phyloP scores from a whole-genome alignment of 139 green algal species.

The Spirogloea muscicola region DNA sequence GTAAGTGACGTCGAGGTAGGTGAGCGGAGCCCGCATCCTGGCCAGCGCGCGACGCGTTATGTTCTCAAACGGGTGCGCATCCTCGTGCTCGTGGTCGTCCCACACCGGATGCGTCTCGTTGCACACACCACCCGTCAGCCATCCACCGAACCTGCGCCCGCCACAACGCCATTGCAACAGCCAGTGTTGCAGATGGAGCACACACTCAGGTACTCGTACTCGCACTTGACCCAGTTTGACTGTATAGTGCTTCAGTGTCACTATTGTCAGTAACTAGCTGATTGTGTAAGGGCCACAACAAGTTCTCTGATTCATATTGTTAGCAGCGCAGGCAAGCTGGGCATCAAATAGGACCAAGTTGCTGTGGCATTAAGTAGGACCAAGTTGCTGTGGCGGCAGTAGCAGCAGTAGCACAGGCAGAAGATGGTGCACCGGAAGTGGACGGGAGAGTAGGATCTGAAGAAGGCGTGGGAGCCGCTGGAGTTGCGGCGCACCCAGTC shows the following conservation, averaged over 20 bases:
- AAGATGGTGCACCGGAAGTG: constrained; percentile 12
- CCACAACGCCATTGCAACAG: not conserved
- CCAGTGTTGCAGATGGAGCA: not conserved
- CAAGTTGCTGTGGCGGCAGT: not conserved
- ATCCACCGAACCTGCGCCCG: not conserved
- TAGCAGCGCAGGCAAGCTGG: no score
- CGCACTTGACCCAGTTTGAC: no score
- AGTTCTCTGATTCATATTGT: no score
- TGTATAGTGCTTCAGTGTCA: no score
- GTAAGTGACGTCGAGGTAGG: constrained; percentile 1
- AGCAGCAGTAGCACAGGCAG: not conserved
- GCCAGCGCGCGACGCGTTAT: not conserved
- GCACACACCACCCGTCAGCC: constrained; percentile 2
- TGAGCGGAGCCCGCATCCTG: not conserved
- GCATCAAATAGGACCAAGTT: not conserved
- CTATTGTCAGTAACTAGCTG: no score
- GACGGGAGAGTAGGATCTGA: not conserved
- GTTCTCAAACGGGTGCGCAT: not conserved
- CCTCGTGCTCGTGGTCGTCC: not conserved
- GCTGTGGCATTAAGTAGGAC: no score
- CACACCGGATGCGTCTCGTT: not conserved
- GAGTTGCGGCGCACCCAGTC: not conserved
- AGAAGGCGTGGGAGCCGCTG: not conserved
- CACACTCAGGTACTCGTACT: not conserved
- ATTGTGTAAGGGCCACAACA: no score